Evolutionary conservation across 352 stramenopile species (phyloP).

Genomic region (Globisporangium abappressorium): DNA sequence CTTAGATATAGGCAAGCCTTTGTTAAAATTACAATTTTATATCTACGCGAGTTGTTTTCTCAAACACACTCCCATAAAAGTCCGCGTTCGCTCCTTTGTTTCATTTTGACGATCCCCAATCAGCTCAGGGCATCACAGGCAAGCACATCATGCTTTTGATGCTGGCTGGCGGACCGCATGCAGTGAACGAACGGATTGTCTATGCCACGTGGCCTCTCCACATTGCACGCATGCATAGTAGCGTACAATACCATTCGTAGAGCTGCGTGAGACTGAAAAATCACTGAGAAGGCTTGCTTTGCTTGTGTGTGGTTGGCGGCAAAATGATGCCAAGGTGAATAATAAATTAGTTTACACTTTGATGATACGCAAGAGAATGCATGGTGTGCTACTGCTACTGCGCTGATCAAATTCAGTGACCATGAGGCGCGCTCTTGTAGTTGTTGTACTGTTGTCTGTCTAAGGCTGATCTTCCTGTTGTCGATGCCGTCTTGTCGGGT

Average conservation of each 20-base stretch:
- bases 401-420: conserved; percentile 10
- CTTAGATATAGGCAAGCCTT: background rate
- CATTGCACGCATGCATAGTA: background rate
- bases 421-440: background rate
- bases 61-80: conserved; percentile 1
- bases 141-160: background rate
- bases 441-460: conserved; percentile 2
- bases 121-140: too few species aligned
- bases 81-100: background rate
- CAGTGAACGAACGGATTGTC: background rate
- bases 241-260: background rate
- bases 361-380: background rate
- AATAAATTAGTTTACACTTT: conserved; percentile 8
- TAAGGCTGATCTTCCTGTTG: background rate
- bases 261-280: background rate
- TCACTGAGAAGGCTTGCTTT: background rate
- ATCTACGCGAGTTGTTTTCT: background rate
- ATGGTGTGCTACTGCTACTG: background rate
- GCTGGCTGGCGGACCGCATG: background rate
- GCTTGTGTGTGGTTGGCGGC: background rate
- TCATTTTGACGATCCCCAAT: background rate
- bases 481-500: background rate
- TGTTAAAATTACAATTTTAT: background rate
- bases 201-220: background rate
- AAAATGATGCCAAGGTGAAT: background rate